Conservation (phyloP, 2,329 filamentous ascomycete species). For the Emergomyces orientalis region DNA sequence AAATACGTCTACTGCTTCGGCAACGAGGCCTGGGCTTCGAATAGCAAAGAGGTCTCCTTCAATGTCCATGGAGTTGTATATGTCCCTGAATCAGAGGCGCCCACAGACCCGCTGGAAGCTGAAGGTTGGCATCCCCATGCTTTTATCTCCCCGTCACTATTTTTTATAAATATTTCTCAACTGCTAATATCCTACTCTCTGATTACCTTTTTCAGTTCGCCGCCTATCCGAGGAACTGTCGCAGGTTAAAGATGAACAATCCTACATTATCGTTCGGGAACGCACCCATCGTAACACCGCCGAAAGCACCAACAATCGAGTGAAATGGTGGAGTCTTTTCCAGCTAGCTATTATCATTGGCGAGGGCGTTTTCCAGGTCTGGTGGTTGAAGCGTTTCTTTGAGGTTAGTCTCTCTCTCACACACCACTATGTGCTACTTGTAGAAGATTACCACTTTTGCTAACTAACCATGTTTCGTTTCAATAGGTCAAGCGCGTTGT, state of each 20-base stretch:
- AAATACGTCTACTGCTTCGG: slow-evolving; percentile 97
- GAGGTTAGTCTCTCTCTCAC: slow-evolving; percentile 48
- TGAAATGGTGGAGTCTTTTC: slow-evolving; percentile 99
- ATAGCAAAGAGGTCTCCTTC: slow-evolving; percentile 96
- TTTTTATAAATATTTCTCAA: no score
- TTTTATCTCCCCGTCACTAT: no score
- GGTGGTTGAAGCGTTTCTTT: slow-evolving; percentile 98
- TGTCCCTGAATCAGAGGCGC: slow-evolving; percentile 75
- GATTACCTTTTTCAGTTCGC: slow-evolving; percentile 51
- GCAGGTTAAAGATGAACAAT: slow-evolving; percentile 95
- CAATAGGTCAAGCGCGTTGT: slow-evolving; percentile 41
- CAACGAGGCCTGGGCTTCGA: slow-evolving; percentile 95
- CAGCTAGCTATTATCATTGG: slow-evolving; percentile 81
- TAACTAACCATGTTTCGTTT: slow-evolving; percentile 10
- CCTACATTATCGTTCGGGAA: slow-evolving; percentile 91
- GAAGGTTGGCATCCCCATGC: slow-evolving; percentile 54
- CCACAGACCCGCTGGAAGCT: slow-evolving; percentile 77
- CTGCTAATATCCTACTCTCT: background rate
- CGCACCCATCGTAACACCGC: slow-evolving; percentile 96
- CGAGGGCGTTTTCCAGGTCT: slow-evolving; percentile 95
- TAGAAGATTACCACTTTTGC: background rate
- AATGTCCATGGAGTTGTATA: slow-evolving; percentile 99
- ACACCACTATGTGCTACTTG: background rate
- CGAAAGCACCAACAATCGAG: slow-evolving; percentile 91
- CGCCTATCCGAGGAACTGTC: slow-evolving; percentile 73